Conservation (phyloP, 352 stramenopile genomes). For the Phytophthora capsici region DNA sequence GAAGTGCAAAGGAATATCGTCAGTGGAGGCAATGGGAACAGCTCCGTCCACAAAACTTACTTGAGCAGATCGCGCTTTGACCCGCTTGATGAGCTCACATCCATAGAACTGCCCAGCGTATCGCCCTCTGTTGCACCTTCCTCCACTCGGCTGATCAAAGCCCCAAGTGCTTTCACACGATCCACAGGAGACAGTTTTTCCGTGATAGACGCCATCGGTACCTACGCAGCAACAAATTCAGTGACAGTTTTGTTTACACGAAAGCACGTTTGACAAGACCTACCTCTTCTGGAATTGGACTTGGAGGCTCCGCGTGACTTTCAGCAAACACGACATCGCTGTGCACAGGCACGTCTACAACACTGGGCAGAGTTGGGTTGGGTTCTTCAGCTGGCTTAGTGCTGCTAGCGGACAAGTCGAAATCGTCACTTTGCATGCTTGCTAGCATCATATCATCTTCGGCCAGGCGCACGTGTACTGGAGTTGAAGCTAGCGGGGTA, state of each 20-base stretch:
- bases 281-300: conserved; percentile 22
- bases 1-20: conserved; percentile 2
- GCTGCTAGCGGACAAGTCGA: conserved; percentile 19
- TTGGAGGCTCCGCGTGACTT: background rate
- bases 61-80: conserved; percentile 79
- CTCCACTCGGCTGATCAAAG: conserved; percentile 67
- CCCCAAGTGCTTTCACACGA: conserved; percentile 59
- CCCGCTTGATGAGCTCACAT: conserved; percentile 46
- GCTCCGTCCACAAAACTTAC: conserved; percentile 26
- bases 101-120: conserved; percentile 30
- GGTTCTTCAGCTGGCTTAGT: conserved; percentile 4
- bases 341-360: background rate
- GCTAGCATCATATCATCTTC: conserved; percentile 31
- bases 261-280: background rate
- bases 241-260: background rate
- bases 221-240: conserved; percentile 11
- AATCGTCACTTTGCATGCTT: conserved; percentile 43
- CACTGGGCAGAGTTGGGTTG: conserved; percentile 6
- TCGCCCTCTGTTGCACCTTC: conserved; percentile 67
- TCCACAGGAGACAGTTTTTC: conserved; percentile 59
- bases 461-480: background rate
- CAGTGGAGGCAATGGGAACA: background rate
- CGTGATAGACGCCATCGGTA: conserved; percentile 23
- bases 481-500: conserved; percentile 7
- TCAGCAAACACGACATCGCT: background rate